These are phyloP conservation scores for Coffea humblotiana DNA, from an alignment of 305 asterid genomes.

Conservation along the genomic window DNA sequence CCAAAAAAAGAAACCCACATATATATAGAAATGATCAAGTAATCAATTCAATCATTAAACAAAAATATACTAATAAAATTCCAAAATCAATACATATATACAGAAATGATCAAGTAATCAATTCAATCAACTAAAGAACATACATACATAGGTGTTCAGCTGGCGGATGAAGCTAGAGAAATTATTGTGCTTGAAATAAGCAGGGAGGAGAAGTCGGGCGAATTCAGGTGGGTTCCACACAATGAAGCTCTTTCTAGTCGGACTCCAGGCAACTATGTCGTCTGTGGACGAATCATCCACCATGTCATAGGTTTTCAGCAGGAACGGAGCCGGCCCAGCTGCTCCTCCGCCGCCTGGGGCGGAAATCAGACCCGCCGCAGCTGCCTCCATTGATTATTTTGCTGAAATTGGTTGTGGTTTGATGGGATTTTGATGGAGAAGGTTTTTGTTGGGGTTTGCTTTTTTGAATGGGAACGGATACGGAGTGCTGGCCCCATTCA, in stretches of 20 bases:
- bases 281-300: slow-evolving; percentile 77
- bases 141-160: slow-evolving; percentile 89
- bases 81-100: background rate
- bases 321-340: slow-evolving; percentile 89
- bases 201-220: slow-evolving; percentile 74
- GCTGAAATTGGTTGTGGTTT: background rate
- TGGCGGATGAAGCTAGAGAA: slow-evolving; percentile 96
- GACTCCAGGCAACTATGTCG: slow-evolving; percentile 83
- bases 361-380: slow-evolving; percentile 21
- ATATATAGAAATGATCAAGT: too few relatives aligned
- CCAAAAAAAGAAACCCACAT: background rate
- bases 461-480: background rate
- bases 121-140: slow-evolving; percentile 6
- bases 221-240: slow-evolving; percentile 98
- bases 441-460: background rate
- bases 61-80: background rate
- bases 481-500: background rate
- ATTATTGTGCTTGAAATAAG: slow-evolving; percentile 88
- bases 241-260: slow-evolving; percentile 61
- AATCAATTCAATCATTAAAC: background rate
- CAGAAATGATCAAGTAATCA: background rate
- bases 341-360: slow-evolving; percentile 37
- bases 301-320: slow-evolving; percentile 89
- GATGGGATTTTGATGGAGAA: background rate
- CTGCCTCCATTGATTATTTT: slow-evolving; percentile 46